Evolutionary conservation across 257 asterid species (phyloP).

Genomic region (Gynochthodes officinalis): DNA sequence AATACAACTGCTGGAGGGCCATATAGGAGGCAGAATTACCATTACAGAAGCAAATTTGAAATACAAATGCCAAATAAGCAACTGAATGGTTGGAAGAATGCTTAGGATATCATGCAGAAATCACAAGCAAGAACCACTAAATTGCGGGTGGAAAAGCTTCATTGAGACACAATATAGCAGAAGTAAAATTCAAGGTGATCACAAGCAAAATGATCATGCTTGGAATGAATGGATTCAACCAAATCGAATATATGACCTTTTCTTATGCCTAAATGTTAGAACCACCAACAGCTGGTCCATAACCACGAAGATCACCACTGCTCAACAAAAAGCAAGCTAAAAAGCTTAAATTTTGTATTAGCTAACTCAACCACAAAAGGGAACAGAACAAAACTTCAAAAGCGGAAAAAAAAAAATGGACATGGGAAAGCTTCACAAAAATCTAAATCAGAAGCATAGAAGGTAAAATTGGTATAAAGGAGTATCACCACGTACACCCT

Average conservation of each 20-base stretch:
- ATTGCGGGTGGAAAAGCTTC: neutral
- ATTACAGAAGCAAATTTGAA: neutral
- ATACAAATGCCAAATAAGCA: neutral
- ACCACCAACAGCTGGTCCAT: neutral
- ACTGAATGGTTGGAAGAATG: neutral
- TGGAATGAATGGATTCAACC: neutral
- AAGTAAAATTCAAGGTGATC: neutral
- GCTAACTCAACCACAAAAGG: neutral
- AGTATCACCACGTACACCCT: neutral
- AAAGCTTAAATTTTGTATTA: constrained; percentile 6
- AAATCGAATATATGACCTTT: neutral
- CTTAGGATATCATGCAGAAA: neutral
- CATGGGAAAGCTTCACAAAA: neutral
- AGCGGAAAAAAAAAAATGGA: neutral
- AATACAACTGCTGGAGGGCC: neutral
- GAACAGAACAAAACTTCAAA: neutral
- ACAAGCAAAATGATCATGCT: neutral
- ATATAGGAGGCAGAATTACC: neutral
- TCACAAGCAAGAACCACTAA: neutral
- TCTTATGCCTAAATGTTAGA: neutral
- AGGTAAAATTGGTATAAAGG: neutral
- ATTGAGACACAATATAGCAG: neutral
- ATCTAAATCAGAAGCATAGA: neutral
- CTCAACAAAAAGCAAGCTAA: neutral
- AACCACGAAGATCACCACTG: neutral